These are phyloP conservation scores for Papiliotrema fonsecae DNA, from an alignment of 1,284 basidiomycete species.

Conservation along the genomic window DNA sequence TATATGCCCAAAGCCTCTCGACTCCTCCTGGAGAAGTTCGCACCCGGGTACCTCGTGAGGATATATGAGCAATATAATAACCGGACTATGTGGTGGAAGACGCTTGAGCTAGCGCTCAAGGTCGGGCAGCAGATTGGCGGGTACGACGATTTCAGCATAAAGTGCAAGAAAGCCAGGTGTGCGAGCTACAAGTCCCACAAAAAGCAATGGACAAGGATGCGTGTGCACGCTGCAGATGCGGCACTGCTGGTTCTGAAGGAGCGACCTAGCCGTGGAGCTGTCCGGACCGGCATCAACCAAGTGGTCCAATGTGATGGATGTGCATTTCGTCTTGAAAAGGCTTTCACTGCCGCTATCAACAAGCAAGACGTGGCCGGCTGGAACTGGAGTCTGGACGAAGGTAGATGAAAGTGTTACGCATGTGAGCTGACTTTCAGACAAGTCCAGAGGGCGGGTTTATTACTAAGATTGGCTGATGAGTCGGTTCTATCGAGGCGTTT, in stretches of 20 bases:
- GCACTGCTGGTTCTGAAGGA: neutral
- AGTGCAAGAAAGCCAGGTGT: neutral
- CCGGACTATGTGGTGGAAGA: neutral
- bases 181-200: neutral
- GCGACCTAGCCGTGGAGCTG: neutral
- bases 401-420: neutral
- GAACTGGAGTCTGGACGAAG: neutral
- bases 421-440: neutral
- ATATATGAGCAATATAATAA: neutral
- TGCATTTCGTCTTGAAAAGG: neutral
- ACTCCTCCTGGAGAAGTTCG: neutral
- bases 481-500: too few species aligned
- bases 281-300: neutral
- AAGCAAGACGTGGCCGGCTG: neutral
- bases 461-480: too few species aligned
- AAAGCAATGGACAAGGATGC: neutral
- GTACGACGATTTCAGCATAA: neutral
- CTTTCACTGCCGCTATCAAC: neutral
- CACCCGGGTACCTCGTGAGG: neutral
- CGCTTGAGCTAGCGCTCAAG: neutral
- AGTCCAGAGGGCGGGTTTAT: too few species aligned
- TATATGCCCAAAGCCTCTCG: neutral
- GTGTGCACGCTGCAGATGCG: neutral
- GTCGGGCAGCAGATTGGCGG: neutral
- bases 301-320: neutral